Base-by-base conservation (phyloP, 495 filamentous ascomycete genomes). In the Chaetomium tenue region DNA sequence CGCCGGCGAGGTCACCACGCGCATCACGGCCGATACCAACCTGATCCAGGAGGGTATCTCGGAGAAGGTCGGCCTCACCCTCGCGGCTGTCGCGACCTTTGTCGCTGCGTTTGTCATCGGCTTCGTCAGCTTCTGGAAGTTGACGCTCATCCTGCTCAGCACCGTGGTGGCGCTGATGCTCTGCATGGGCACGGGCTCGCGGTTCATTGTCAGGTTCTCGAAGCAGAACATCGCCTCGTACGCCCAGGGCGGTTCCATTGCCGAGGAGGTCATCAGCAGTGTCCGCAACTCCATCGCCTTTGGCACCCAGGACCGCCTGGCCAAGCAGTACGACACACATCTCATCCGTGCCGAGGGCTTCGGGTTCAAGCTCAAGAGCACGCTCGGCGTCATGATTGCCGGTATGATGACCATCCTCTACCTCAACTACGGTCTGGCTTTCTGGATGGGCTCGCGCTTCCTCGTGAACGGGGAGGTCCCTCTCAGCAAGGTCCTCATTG, bases 281-380 rank as follows among this genome's bases (percentile, higher is more conserved):
- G 89, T 97, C 67, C 85, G 94, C 42, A 97, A 95, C 72, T 89
- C 92, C n/a, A 87, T 88, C 6, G 94, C 94, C 11, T 98, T 97
- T 70, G 89, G 89, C 63, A 97, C 92, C 0, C 92, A 98, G 75
- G 88, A 91, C 56, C 91, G 92, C 69, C 82, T 98, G 26, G 90
- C 91, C 20, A 82, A 81, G 66, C 87, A 93, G 77, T 98, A 97
- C 72, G 90, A 95, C 66, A 73, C 56, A 0, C 88, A 94, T 72
- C 78, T 98, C 42, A 76, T 70, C 57, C 77, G 83, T 42, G 94
- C 92, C 28, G 87, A 95, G 72, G 84, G 78, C 68, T 92, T 84
- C 77, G 93, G 93, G 15, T 84, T 84, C 76, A 92, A 87, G 76
- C 81, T 87, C 67, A 90, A 95, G 72, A 75, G 83, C 46, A 77